Conservation (phyloP, 73 alveolate genomes). For the Diophrys appendiculata region DNA sequence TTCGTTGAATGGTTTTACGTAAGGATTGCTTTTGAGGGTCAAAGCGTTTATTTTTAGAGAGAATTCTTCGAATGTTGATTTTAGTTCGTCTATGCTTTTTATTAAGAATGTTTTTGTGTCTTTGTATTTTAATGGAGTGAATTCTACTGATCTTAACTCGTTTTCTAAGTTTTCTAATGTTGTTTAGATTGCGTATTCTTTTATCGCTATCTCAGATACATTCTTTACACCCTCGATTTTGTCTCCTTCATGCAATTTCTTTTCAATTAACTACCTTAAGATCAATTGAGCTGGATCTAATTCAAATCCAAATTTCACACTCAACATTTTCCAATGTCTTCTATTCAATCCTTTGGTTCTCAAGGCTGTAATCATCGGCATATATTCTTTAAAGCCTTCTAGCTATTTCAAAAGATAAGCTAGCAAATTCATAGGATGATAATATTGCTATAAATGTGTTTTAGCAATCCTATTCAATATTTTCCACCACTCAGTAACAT, state of each 20-base stretch:
- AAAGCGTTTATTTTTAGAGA: constrained; percentile 46
- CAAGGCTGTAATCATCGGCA: constrained; percentile 62
- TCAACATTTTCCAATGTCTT: constrained; percentile 55
- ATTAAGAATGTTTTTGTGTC: constrained; percentile 45
- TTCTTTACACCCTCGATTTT: constrained; percentile 49
- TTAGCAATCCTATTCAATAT: constrained; percentile 37
- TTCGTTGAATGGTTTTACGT: constrained; percentile 44
- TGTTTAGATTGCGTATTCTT: constrained; percentile 60
- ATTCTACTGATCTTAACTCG: constrained; percentile 49
- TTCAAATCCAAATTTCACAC: constrained; percentile 34
- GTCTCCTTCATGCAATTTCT: constrained; percentile 42
- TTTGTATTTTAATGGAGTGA: constrained; percentile 45
- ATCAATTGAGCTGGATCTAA: constrained; percentile 48
- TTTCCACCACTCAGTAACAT: constrained; percentile 60
- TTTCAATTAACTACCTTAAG: constrained; percentile 24
- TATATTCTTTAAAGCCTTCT: constrained; percentile 51
- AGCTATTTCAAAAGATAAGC: constrained; percentile 36
- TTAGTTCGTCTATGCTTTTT: constrained; percentile 51
- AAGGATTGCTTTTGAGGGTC: constrained; percentile 31
- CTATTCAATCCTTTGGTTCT: constrained; percentile 63
- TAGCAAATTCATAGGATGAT: constrained; percentile 49
- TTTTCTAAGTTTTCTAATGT: constrained; percentile 58
- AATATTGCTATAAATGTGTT: constrained; percentile 30
- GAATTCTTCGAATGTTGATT: constrained; percentile 51
- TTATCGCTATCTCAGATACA: constrained; percentile 58